Evolutionary conservation across 2,329 filamentous ascomycete genomes (phyloP).

Genomic region (Bipolaris sorokiniana): DNA sequence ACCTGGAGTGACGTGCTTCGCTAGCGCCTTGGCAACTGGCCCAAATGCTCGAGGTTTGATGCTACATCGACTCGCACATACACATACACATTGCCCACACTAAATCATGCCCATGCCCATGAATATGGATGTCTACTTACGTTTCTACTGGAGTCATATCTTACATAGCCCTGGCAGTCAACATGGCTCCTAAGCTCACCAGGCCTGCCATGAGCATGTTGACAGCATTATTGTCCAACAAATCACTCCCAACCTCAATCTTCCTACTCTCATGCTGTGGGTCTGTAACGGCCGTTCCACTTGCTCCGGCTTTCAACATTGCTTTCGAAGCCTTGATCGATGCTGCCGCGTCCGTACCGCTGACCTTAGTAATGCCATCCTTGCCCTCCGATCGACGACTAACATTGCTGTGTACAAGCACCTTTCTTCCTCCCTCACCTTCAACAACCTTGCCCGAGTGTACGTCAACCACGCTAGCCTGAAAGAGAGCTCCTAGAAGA

Average conservation of each 20-base stretch:
- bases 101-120: background rate
- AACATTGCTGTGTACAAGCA: constrained; percentile 52
- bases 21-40: constrained; percentile 37
- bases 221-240: constrained; percentile 94
- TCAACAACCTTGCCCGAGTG: constrained; percentile 87
- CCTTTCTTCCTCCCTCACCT: constrained; percentile 73
- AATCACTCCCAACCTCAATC: constrained; percentile 69
- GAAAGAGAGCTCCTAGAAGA: constrained; percentile 80
- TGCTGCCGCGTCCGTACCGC: constrained; percentile 27
- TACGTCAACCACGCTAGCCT: constrained; percentile 84
- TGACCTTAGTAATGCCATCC: constrained; percentile 45
- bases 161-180: constrained; percentile 41
- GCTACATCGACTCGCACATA: background rate
- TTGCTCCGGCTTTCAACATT: constrained; percentile 39
- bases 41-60: background rate
- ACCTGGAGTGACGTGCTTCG: constrained; percentile 40
- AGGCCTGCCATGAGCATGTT: constrained; percentile 88
- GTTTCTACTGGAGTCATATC: constrained; percentile 36
- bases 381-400: constrained; percentile 52
- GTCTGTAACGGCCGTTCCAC: constrained; percentile 36
- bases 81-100: background rate
- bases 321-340: constrained; percentile 39
- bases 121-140: constrained; percentile 16
- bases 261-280: constrained; percentile 56
- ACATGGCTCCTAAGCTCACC: constrained; percentile 82